Evolutionary conservation across 805 yeast genomes (phyloP).

Genomic region (Myxozyma vanderwaltii): DNA sequence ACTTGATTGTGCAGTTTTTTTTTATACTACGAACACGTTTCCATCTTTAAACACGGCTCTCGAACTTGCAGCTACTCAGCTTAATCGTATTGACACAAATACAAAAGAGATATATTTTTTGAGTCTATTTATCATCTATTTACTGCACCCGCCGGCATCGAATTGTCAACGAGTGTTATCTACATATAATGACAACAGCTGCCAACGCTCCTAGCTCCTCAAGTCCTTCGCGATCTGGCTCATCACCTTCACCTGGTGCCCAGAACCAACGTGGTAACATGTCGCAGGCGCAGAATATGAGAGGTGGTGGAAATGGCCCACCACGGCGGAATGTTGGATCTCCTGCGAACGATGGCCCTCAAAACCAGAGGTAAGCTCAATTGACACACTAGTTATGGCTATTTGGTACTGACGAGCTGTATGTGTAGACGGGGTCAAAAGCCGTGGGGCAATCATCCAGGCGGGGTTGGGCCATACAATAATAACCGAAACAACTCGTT

Average conservation of each 20-base stretch:
- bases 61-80: no score
- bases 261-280: conserved; percentile 9
- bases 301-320: conserved; percentile 14
- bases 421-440: conserved; percentile 13
- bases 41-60: no score
- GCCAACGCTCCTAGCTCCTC: background rate
- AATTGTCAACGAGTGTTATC: conserved; percentile 1
- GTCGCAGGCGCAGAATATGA: conserved; percentile 4
- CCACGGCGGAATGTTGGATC: conserved; percentile 19
- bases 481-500: conserved; percentile 1
- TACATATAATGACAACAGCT: conserved; percentile 8
- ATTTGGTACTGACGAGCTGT: background rate
- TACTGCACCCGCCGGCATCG: no score
- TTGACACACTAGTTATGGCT: background rate
- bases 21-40: no score
- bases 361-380: conserved; percentile 13
- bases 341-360: conserved; percentile 26
- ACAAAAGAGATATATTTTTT: background rate
- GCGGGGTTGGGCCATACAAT: conserved; percentile 7
- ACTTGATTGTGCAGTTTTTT: no score
- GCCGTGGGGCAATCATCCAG: conserved; percentile 10
- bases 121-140: background rate
- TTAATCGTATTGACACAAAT: no score
- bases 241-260: background rate
- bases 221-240: conserved; percentile 6